These are phyloP conservation scores for Crucibulum laeve DNA, from an alignment of 768 basidiomycete genomes.

Conservation along the genomic window DNA sequence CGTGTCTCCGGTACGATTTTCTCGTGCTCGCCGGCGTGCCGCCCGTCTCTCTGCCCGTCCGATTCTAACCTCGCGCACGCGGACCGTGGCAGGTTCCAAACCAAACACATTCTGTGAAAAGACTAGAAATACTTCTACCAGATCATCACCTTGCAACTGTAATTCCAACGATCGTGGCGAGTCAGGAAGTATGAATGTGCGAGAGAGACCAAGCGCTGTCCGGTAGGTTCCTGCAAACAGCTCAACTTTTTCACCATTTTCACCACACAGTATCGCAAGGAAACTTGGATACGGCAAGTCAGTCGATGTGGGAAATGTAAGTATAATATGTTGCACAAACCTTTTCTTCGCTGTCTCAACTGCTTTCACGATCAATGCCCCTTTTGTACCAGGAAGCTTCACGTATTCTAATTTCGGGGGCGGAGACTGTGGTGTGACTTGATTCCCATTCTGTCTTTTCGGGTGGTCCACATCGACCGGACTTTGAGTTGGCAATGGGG, in stretches of 20 bases:
- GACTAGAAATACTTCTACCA: conserved; percentile 88
- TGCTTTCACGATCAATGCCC: conserved; percentile 76
- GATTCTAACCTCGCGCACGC: conserved; percentile 91
- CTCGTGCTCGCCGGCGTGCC: conserved; percentile 74
- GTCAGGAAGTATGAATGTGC: conserved; percentile 90
- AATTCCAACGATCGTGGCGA: conserved; percentile 85
- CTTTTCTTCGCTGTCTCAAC: conserved; percentile 91
- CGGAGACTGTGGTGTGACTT: conserved; percentile 45
- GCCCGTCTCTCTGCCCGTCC: conserved; percentile 85
- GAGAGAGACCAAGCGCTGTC: conserved; percentile 85
- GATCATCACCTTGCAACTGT: conserved; percentile 87
- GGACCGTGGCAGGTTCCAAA: conserved; percentile 86
- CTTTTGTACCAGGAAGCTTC: conserved; percentile 89
- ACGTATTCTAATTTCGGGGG: conserved; percentile 89
- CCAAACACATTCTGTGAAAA: conserved; percentile 92
- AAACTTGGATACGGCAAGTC: too few relatives aligned
- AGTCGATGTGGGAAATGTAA: not conserved
- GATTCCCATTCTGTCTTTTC: conserved; percentile 24
- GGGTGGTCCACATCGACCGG: conserved; percentile 35
- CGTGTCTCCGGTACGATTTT: conserved; percentile 51
- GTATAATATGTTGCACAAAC: too few relatives aligned
- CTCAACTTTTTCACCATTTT: conserved; percentile 90
- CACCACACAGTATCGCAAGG: conserved; percentile 89
- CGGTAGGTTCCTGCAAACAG: conserved; percentile 89
- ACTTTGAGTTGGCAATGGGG: conserved; percentile 29